Evolutionary conservation across 257 asterid genomes (phyloP), one percentile per base, ranked within the genome.

Genomic region (Solanum stenotomum): DNA sequence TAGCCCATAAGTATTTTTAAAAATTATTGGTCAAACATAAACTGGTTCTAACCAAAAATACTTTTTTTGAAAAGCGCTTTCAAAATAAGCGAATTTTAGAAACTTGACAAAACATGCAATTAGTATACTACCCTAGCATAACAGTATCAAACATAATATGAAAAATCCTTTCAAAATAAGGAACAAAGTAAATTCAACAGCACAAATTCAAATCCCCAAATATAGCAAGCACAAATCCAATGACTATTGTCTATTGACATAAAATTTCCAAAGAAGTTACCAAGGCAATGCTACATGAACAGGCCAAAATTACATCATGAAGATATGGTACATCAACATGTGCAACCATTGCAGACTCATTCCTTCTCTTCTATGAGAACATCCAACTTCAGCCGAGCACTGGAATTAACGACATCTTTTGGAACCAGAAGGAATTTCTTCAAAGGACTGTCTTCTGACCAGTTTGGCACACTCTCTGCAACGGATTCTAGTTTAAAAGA

Each of bases 401-500:
- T 31, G 6, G 56, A 15, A 33, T 77, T 75, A 25, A 89, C 63
- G 88, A 89, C 90, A 85, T 88, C 89, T 10, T 33, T 88, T 27
- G 98, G 95, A 83, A 96, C 91, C 37, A 93, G 18, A 87, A 96
- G 93, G 88, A 85, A 92, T 25, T 83, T 86, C 72, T 87, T 92
- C 25, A 71, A 22, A 87, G 91, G 92, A 31, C 44, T 52, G 8
- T 23, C 59, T 9, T 87, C 84, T 29, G 52, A 35, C 93, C 92
- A 93, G 31, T 78, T 92, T 22, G 90, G 89, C 68, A 91, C 56
- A 77, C 85, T 76, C 38, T 92, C 95, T 20, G 89, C 92, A 11
- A 20, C 22, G 0, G 95, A 89, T 81, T 90, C 89, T 38, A 96
- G 85, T 29, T 67, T 90, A 27, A 95, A 35, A 15, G 91, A 56